Percentiles rank a stretch among this genome's conserved stretches.
These are phyloP conservation scores for Cyberlindnera maritima DNA, from an alignment of 805 yeast species.

Conservation along the genomic window DNA sequence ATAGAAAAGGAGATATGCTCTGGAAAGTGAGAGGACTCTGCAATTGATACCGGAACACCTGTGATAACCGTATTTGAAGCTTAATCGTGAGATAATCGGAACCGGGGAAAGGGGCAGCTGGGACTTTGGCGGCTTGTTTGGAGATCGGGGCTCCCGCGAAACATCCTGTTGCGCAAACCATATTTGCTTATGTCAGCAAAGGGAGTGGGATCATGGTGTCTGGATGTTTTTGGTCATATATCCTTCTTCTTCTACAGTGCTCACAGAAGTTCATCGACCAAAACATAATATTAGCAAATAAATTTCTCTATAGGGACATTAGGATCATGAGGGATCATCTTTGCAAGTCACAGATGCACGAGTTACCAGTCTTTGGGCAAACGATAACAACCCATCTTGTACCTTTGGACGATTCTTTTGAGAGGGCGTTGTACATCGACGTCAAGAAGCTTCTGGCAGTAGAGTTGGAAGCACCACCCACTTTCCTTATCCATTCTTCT, in stretches of 20 bases:
- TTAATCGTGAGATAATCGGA: background rate
- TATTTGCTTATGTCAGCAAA: background rate
- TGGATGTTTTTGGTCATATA: slow-evolving; percentile 6
- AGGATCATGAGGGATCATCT: slow-evolving; percentile 28
- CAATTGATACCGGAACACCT: background rate
- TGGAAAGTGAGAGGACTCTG: background rate
- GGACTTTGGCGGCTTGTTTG: background rate
- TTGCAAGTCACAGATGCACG: slow-evolving; percentile 65
- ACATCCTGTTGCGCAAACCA: background rate
- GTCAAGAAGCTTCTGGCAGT: slow-evolving; percentile 78
- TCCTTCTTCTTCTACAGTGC: too few relatives aligned
- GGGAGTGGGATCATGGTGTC: slow-evolving; percentile 3
- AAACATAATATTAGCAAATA: background rate
- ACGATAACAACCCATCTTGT: slow-evolving; percentile 73
- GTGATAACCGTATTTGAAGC: background rate
- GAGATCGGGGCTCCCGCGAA: background rate
- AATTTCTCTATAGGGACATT: background rate
- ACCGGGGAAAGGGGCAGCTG: background rate
- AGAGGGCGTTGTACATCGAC: slow-evolving; percentile 67
- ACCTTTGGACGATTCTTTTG: slow-evolving; percentile 71
- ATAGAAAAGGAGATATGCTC: background rate
- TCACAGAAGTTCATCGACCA: background rate
- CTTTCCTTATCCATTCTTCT: slow-evolving; percentile 77
- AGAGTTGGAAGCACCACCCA: slow-evolving; percentile 76
- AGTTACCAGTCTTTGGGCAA: slow-evolving; percentile 74